These are phyloP conservation scores for Phytophthora boehmeriae DNA, from an alignment of 352 stramenopile species.

Conservation along the genomic window DNA sequence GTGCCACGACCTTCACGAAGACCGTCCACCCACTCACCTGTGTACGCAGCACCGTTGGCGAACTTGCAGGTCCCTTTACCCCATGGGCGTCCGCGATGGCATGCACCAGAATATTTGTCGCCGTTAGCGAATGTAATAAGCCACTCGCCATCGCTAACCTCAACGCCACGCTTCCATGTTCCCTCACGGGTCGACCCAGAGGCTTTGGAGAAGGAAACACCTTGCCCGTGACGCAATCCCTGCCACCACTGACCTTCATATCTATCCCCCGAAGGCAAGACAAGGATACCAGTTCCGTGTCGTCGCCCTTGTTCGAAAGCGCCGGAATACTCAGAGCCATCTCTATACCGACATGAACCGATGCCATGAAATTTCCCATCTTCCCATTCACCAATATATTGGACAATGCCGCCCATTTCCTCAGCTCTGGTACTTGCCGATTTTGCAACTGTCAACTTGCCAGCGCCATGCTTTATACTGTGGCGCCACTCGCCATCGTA, in stretches of 20 bases:
- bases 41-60: slow-evolving; percentile 90
- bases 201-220: slow-evolving; percentile 48
- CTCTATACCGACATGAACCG: slow-evolving; percentile 83
- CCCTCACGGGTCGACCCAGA: slow-evolving; percentile 75
- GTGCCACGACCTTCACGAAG: slow-evolving; percentile 79
- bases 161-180: slow-evolving; percentile 61
- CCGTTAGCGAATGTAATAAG: slow-evolving; percentile 71
- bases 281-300: slow-evolving; percentile 71
- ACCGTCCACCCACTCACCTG: slow-evolving; percentile 81
- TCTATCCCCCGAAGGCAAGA: slow-evolving; percentile 44
- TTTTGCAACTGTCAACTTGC: slow-evolving; percentile 54
- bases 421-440: slow-evolving; percentile 2
- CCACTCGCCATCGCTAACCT: slow-evolving; percentile 66
- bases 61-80: slow-evolving; percentile 91
- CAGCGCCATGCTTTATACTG: slow-evolving; percentile 62
- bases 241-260: slow-evolving; percentile 85
- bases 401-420: slow-evolving; percentile 48
- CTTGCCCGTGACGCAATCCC: slow-evolving; percentile 72
- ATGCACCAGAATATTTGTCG: slow-evolving; percentile 80
- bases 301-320: slow-evolving; percentile 72
- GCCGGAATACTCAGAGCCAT: slow-evolving; percentile 92
- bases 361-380: slow-evolving; percentile 69
- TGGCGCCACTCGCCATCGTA: slow-evolving; percentile 74
- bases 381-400: slow-evolving; percentile 73
- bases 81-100: slow-evolving; percentile 63